Conservation (phyloP, 139 green algal species). For the Mesostigma viride region DNA sequence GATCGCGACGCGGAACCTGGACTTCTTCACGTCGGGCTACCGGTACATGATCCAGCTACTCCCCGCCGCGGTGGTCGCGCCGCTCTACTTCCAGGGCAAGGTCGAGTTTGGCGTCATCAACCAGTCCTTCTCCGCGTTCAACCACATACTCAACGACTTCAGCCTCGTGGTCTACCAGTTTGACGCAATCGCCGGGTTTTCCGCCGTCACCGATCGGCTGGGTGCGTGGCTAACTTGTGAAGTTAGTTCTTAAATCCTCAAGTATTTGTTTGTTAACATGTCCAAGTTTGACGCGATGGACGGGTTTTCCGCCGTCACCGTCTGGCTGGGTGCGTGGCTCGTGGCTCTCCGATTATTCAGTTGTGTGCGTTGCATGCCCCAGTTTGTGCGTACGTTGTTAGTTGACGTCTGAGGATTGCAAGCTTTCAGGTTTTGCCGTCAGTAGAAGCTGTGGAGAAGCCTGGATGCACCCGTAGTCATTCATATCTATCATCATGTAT, state of each 20-base stretch:
- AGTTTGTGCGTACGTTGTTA: too few relatives aligned
- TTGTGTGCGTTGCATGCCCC: too few relatives aligned
- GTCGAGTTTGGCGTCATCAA: slow-evolving; percentile 99
- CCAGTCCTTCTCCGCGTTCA: slow-evolving; percentile 87
- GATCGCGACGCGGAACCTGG: slow-evolving; percentile 69
- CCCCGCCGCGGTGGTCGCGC: slow-evolving; percentile 91
- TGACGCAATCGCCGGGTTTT: slow-evolving; percentile 76
- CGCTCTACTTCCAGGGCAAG: slow-evolving; percentile 86
- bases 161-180: slow-evolving; percentile 94
- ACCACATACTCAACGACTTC: slow-evolving; percentile 88
- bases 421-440: too few relatives aligned
- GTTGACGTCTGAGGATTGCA: too few relatives aligned
- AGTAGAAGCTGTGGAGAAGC: too few relatives aligned
- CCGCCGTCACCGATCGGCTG: slow-evolving; percentile 56
- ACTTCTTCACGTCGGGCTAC: slow-evolving; percentile 97
- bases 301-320: slow-evolving; percentile 75
- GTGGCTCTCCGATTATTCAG: too few relatives aligned
- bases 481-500: too few relatives aligned
- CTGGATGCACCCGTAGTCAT: too few relatives aligned
- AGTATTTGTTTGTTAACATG: slow-evolving; percentile 88
- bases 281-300: slow-evolving; percentile 88
- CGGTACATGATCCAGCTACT: slow-evolving; percentile 82
- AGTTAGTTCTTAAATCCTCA: too few relatives aligned
- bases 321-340: slow-evolving; percentile 24
- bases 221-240: too few relatives aligned